phyloP scores from a whole-genome alignment of 2,329 filamentous ascomycete genomes.

The Ceratocystis alfenasii region DNA sequence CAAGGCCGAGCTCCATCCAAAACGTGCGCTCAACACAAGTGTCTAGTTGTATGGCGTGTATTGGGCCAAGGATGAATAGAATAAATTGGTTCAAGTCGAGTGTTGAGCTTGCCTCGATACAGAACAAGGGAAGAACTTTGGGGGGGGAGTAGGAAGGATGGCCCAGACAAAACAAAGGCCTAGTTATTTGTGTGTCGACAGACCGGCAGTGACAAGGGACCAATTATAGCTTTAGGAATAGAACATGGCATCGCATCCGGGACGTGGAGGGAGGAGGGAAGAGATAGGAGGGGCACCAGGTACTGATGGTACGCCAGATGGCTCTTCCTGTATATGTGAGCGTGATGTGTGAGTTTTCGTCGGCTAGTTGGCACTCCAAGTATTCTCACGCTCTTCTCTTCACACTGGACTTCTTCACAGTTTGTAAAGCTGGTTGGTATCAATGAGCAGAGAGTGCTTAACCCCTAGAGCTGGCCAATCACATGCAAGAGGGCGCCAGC shows the following conservation, averaged over 20 bases:
- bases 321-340: no score
- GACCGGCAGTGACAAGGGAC: not conserved
- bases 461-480: slow-evolving; percentile 9
- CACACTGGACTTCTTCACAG: not conserved
- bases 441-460: not conserved
- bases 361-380: not conserved
- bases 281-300: not conserved
- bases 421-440: not conserved
- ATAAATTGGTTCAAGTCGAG: not conserved
- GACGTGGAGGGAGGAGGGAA: not conserved
- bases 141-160: not conserved
- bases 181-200: not conserved
- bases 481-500: not conserved
- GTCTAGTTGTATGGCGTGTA: not conserved
- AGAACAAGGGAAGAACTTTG: not conserved
- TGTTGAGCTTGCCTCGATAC: not conserved
- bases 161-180: not conserved
- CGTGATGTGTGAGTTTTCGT: not conserved
- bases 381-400: not conserved
- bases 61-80: not conserved
- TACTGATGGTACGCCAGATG: not conserved
- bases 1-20: not conserved
- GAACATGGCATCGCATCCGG: not conserved
- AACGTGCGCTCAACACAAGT: not conserved
- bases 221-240: slow-evolving; percentile 3